Base-by-base conservation (phyloP, 169 alveolate species). In the Perkinsus olseni region DNA sequence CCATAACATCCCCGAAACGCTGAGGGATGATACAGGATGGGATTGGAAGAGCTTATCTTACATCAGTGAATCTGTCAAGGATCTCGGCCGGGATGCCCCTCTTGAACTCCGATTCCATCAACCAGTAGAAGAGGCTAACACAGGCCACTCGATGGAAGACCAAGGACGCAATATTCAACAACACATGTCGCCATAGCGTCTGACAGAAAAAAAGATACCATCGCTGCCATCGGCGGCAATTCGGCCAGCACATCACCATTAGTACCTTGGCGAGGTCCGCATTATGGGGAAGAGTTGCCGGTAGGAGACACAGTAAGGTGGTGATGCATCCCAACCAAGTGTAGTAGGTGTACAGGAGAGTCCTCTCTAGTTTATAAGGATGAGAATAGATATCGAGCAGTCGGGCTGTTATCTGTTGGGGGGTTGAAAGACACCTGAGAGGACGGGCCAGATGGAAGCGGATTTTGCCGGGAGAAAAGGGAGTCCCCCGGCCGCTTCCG, bases 61-160 rank as follows among this genome's bases (percentile, higher is more conserved):
- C 82, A 8, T 8, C 31, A 24, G 36, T 38, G 48, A 20, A 91
- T 24, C 38, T 91, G 74, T 91, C 48, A 28, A 91, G 74, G 74
- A 91, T 34, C 17, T 91, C 92, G 17, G 39, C 50, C 20, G 92
- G 92, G 4, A 91, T 91, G 6, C 92, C 92, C 38, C 92, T 20
- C 74, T 38, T 91, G 74, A 91, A 38, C 0, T 91, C 92, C 38
- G 51, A 91, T 36, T 91, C 74, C 92, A 91, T 91, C 31, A 91
- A 10, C 38, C 50, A 91, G 74, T 91, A 91, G 38, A 91, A 91
- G 36, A 91, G 92, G 38, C 51, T 36, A 11, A 91, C 92, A 36
- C 92, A 91, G 38, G 34, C 74, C 34, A 91, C 39, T 28, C 92
- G 20, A 40, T 91, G 92, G 38, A 91, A 28, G 20, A 91, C 34